A percentile compares a stretch with the other conserved stretches of the same genome.
Evolutionary conservation across 2,329 filamentous ascomycete species (phyloP).

Genomic region (Paracoccidioides lutzii): DNA sequence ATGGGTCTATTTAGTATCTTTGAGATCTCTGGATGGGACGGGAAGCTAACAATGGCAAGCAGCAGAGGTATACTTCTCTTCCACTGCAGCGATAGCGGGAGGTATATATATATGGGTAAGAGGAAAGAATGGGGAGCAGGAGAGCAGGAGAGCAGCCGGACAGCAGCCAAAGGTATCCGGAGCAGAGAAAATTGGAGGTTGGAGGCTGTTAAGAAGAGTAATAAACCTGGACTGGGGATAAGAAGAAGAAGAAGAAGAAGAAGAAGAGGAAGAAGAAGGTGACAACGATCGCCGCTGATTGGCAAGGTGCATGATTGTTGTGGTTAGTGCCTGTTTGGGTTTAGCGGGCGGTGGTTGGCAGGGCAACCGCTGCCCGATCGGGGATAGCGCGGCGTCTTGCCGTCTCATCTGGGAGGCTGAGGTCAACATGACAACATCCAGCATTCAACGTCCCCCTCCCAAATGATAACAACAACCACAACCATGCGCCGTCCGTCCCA

Average conservation of each 20-base stretch:
- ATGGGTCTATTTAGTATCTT: not conserved
- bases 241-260: not conserved
- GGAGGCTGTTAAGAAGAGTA: not conserved
- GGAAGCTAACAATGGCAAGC: conserved; percentile 3
- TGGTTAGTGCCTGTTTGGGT: conserved; percentile 20
- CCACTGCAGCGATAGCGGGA: not conserved
- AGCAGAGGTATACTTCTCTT: not conserved
- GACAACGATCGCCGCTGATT: too few relatives aligned
- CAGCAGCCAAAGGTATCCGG: not conserved
- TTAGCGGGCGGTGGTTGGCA: conserved; percentile 26
- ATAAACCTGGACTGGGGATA: too few relatives aligned
- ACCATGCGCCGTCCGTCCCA: too few relatives aligned
- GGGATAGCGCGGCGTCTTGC: conserved; percentile 16
- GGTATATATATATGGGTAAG: not conserved
- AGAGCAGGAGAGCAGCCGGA: not conserved
- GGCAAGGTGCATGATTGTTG: conserved; percentile 18
- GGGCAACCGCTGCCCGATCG: conserved; percentile 20
- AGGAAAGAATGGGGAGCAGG: not conserved
- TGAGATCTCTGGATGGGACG: not conserved
- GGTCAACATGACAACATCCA: not conserved
- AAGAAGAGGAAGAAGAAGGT: not conserved
- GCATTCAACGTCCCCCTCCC: not conserved
- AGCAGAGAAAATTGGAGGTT: not conserved
- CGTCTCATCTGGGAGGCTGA: not conserved
- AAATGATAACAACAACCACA: not conserved